Evolutionary conservation across 2,329 filamentous ascomycete genomes (phyloP), one percentile per base, ranked within the genome.

Genomic region (Cytospora piceae): DNA sequence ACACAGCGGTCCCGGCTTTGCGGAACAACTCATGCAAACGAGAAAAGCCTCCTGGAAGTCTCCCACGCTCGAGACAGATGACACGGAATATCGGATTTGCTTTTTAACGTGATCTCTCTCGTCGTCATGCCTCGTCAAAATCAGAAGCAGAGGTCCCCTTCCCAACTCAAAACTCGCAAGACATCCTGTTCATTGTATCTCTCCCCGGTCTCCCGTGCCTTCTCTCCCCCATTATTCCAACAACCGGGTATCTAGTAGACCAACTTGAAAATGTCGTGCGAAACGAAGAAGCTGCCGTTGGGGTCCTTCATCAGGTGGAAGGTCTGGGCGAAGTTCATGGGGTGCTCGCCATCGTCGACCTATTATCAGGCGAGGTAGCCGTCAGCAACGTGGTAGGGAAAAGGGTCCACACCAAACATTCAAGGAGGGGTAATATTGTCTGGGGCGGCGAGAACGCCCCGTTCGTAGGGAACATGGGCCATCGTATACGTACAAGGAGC

Each of bases 251-350:
- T 62, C 60, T 65, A 74, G 79, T 89, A 92, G 71, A 91, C 82
- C 69, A 92, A 81, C 73, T 86, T 85, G 83, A 92, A 92, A 73
- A 92, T 78, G 76, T 93, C 90, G 79, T 92, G 91, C 77, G 87
- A 86, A 73, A 92, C 86, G 75, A 83, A 92, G 78, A 86, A 91
- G 79, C 82, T 88, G 70, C 84, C 87, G 53, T 73, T 71, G 31
- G 79, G 80, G 34, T 87, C 84, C 52, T 83, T 86, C 66, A 85
- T 76, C 69, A 92, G 85, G 75, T 90, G 87, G 82, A 92, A 93
- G 59, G 82, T 79, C 78, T 93, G 90, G 59, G 84, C 85, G 77
- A 90, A 93, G 81, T 83, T 89, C 87, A 91, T 90, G 29, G 89
- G 87, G 72, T 84, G 83, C 72, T 86, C 81, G 75, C 89, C 83